Evolutionary conservation across 495 filamentous ascomycete species (phyloP), one percentile per base, ranked within the genome.

Genomic region (Annulohypoxylon bovei): DNA sequence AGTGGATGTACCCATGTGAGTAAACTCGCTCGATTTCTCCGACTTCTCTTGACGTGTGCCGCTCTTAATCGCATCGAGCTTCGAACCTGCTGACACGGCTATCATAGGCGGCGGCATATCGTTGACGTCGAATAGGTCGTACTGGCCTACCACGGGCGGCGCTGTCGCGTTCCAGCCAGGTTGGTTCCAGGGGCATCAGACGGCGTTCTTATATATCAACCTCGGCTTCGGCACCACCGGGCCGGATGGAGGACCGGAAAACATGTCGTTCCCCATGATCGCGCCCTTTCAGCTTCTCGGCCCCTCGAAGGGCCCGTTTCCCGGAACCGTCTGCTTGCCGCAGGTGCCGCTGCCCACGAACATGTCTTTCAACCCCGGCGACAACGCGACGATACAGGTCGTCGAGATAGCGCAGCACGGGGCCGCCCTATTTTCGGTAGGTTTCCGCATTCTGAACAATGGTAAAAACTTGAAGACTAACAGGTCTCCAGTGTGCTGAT

Each of bases 1-100:
- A 97, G 82, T 98, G 95, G 95, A 89, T 91, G 79, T 99, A 98
- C 85, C 95, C 96, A 80, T 99, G 95, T 99, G 82, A 84, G 92
- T 83, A 55, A 14, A 32, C 27, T 50, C 16, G 8, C 46, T 28
- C 20, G 30, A 37, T 39, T 27, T 32, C n/a, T 7, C 33, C 16
- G 28, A 1, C 32, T 46, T 16, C 1, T 23, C 20, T 47, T 3
- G 6, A 14, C 18, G 4, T 22, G 46, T 37, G 11, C 33, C 20
- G 27, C 22, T 22, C 12, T 39, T 5, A 18, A n/a, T 20, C 14
- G 1, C 27, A 6, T n/a, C 9, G 40, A 14, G 25, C 11, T 23
- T 5, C 50, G 16, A 33, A 30, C 22, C 28, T 14, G 18, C 55
- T 66, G n/a, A 53, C 42, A 11, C 57, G 63, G 44, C 22, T 62